These are phyloP conservation scores for Ogataea neopini DNA, from an alignment of 805 yeast species.

Conservation along the genomic window DNA sequence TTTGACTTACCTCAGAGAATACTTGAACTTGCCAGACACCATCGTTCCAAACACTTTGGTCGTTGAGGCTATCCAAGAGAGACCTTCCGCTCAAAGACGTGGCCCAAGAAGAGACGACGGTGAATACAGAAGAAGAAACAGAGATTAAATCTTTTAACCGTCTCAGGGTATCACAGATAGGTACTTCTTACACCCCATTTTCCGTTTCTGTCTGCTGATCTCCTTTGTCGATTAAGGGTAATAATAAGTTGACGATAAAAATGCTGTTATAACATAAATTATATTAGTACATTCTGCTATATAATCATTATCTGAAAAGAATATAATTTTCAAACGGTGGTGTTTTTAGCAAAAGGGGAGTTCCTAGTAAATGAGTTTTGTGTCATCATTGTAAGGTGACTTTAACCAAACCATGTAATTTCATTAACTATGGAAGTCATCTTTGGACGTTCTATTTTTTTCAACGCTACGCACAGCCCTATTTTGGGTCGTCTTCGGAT, in stretches of 20 bases:
- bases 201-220: slow-evolving; percentile 8
- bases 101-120: slow-evolving; percentile 54
- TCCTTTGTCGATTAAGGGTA: slow-evolving; percentile 7
- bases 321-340: slow-evolving; percentile 15
- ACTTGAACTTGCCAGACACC: slow-evolving; percentile 98
- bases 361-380: no score
- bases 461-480: background rate
- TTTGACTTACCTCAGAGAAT: slow-evolving; percentile 96
- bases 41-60: slow-evolving; percentile 98
- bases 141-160: slow-evolving; percentile 33
- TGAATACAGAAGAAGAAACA: slow-evolving; percentile 64
- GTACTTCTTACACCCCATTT: slow-evolving; percentile 8
- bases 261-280: slow-evolving; percentile 8
- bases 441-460: background rate
- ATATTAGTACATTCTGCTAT: slow-evolving; percentile 11
- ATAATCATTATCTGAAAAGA: slow-evolving; percentile 15
- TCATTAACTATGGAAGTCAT: no score
- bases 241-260: slow-evolving; percentile 10
- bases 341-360: slow-evolving; percentile 6
- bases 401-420: no score
- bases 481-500: background rate
- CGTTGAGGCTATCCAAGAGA: slow-evolving; percentile 88
- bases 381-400: no score
- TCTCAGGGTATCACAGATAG: slow-evolving; percentile 1
- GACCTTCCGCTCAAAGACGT: slow-evolving; percentile 44